phyloP scores from a whole-genome alignment of 192 early-diverging fungal genomes.

The Spinellus fusiger region DNA sequence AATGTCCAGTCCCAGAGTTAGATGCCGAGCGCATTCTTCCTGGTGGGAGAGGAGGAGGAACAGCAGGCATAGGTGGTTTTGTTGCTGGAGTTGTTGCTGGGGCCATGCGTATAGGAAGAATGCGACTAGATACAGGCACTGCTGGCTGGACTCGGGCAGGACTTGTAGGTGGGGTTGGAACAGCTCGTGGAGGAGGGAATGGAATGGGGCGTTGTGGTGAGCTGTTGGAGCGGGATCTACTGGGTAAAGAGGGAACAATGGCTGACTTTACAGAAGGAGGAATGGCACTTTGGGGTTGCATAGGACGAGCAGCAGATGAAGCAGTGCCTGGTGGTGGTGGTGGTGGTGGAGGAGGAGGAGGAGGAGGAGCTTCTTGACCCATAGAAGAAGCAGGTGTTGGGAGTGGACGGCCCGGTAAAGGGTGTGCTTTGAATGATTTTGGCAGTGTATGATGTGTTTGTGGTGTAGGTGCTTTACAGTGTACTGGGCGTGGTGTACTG shows the following conservation, averaged over 20 bases:
- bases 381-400: not conserved
- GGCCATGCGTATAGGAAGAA: constrained; percentile 14
- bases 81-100: constrained; percentile 28
- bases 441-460: not conserved
- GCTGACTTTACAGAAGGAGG: constrained; percentile 9
- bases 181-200: constrained; percentile 12
- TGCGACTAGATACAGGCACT: constrained; percentile 9
- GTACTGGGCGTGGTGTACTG: too few relatives aligned
- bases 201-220: constrained; percentile 27
- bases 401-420: not conserved
- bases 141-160: constrained; percentile 7
- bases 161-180: constrained; percentile 15
- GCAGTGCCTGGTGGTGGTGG: not conserved
- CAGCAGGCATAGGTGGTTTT: not conserved
- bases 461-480: not conserved
- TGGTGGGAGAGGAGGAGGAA: constrained; percentile 22
- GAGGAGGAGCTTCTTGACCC: not conserved
- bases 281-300: constrained; percentile 19
- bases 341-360: constrained; percentile 9
- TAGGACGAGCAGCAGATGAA: not conserved
- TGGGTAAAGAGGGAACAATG: constrained; percentile 22
- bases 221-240: constrained; percentile 37
- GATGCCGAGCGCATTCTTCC: constrained; percentile 17
- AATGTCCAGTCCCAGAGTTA: too few relatives aligned
- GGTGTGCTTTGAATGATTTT: constrained; percentile 1